A percentile compares a stretch with the other conserved stretches of the same genome.
Evolutionary conservation across 2,329 filamentous ascomycete species (phyloP).

Genomic region (Penicillium sp.): DNA sequence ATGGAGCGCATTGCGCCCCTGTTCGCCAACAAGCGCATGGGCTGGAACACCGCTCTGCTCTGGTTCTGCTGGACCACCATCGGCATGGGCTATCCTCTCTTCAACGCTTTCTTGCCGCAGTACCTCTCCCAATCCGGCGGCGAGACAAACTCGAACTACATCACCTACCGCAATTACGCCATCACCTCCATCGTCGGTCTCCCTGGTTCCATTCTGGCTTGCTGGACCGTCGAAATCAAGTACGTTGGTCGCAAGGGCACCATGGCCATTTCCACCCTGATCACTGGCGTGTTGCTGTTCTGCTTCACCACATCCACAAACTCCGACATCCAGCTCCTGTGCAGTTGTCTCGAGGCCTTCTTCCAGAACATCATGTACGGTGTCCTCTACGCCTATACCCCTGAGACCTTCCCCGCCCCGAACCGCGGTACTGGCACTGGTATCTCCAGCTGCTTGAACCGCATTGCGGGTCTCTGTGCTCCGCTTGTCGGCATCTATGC

Average conservation of each 20-base stretch:
- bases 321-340: slow-evolving; percentile 44
- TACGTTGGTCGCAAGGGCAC: slow-evolving; percentile 53
- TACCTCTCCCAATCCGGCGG: slow-evolving; percentile 61
- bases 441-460: slow-evolving; percentile 39
- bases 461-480: slow-evolving; percentile 39
- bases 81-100: slow-evolving; percentile 78
- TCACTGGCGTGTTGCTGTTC: slow-evolving; percentile 49
- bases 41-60: slow-evolving; percentile 46
- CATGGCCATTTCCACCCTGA: slow-evolving; percentile 45
- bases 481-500: slow-evolving; percentile 41
- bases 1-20: slow-evolving; percentile 58
- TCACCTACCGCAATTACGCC: slow-evolving; percentile 67
- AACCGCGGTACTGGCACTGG: slow-evolving; percentile 49
- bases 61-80: slow-evolving; percentile 78
- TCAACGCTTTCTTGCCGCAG: slow-evolving; percentile 80
- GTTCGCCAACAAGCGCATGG: slow-evolving; percentile 42
- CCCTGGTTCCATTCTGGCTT: slow-evolving; percentile 66
- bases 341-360: slow-evolving; percentile 48
- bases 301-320: slow-evolving; percentile 46
- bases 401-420: slow-evolving; percentile 51
- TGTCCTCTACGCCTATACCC: slow-evolving; percentile 51
- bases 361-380: slow-evolving; percentile 52
- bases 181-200: slow-evolving; percentile 70
- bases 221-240: slow-evolving; percentile 62
- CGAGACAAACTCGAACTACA: slow-evolving; percentile 41